A percentile compares a stretch with the other conserved stretches of the same genome.
Conservation (phyloP, 1,284 basidiomycete genomes). For the Coniferiporia sulphurascens region DNA sequence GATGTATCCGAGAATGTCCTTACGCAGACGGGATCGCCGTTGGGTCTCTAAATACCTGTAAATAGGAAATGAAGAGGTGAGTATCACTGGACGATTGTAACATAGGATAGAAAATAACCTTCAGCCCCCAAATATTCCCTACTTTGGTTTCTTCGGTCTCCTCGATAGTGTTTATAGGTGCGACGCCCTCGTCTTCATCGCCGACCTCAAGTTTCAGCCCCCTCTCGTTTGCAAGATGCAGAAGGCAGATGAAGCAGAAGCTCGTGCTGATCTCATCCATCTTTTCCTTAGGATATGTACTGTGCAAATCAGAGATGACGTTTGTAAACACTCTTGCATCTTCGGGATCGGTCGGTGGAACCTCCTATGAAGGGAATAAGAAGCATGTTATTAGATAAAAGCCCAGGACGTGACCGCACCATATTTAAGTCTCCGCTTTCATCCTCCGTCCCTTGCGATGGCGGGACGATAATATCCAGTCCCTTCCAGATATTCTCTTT, state of each 20-base stretch:
- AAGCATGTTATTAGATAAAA: not conserved
- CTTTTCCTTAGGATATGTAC: constrained; percentile 86
- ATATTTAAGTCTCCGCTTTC: constrained; percentile 41
- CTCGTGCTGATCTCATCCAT: constrained; percentile 98
- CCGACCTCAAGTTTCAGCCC: constrained; percentile 75
- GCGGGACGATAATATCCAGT: constrained; percentile 60
- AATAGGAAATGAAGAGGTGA: not conserved
- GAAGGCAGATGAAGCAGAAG: constrained; percentile 98
- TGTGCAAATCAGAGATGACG: constrained; percentile 80
- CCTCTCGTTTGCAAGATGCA: constrained; percentile 94
- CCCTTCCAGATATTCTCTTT: constrained; percentile 99
- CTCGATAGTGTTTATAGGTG: constrained; percentile 24
- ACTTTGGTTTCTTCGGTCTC: constrained; percentile 41
- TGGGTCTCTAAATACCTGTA: constrained; percentile 69
- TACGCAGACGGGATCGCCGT: constrained; percentile 53
- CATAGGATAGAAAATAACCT: constrained; percentile 40
- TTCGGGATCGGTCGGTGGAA: constrained; percentile 47
- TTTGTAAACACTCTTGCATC: constrained; percentile 78
- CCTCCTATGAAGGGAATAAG: constrained; percentile 29
- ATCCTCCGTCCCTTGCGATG: constrained; percentile 36
- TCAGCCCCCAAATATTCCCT: constrained; percentile 73
- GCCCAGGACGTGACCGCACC: constrained; percentile 36
- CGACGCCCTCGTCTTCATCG: constrained; percentile 30
- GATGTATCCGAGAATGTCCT: not conserved
- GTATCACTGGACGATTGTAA: not conserved